Percentiles rank a stretch among this genome's conserved stretches.
Evolutionary conservation across 148 eudicot species (phyloP).

Genomic region (Simmondsia chinensis): DNA sequence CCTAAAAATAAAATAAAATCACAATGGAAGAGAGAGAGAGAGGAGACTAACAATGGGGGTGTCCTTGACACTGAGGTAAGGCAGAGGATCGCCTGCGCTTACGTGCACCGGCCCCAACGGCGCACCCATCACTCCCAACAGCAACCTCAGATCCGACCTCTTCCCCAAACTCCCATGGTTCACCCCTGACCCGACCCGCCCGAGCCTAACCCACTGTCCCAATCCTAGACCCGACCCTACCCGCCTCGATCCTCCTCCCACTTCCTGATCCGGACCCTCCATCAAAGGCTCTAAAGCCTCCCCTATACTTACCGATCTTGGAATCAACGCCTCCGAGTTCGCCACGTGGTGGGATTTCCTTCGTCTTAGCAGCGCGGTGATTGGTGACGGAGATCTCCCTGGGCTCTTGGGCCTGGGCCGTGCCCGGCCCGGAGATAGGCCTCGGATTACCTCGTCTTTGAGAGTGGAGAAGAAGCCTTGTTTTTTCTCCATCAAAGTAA

Average conservation of each 20-base stretch:
- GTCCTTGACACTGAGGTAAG: constrained; percentile 78
- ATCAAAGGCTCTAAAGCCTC: constrained; percentile 38
- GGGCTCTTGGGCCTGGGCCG: constrained; percentile 45
- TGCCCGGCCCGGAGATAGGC: constrained; percentile 72
- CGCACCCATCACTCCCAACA: constrained; percentile 90
- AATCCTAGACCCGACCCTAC: constrained; percentile 24
- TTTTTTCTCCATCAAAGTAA: constrained; percentile 65
- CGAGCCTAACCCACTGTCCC: constrained; percentile 34
- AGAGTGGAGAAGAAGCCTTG: constrained; percentile 72
- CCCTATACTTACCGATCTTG: constrained; percentile 20
- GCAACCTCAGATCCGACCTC: constrained; percentile 76
- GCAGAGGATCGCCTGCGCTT: constrained; percentile 46
- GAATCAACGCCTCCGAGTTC: constrained; percentile 41
- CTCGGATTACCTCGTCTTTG: constrained; percentile 68
- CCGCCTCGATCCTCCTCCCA: constrained; percentile 38
- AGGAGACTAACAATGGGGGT: constrained; percentile 79
- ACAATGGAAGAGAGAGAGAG: not conserved
- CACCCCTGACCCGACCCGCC: constrained; percentile 8
- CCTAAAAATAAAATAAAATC: constrained; percentile 4
- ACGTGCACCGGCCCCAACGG: constrained; percentile 91
- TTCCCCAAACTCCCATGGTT: constrained; percentile 19
- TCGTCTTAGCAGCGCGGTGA: constrained; percentile 38
- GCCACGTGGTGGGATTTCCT: constrained; percentile 21
- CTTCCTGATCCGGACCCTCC: constrained; percentile 77
- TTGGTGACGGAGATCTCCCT: constrained; percentile 54